Evolutionary conservation across 2,329 filamentous ascomycete species (phyloP), one percentile per base, ranked within the genome.

Genomic region (Claviceps fusiformis): DNA sequence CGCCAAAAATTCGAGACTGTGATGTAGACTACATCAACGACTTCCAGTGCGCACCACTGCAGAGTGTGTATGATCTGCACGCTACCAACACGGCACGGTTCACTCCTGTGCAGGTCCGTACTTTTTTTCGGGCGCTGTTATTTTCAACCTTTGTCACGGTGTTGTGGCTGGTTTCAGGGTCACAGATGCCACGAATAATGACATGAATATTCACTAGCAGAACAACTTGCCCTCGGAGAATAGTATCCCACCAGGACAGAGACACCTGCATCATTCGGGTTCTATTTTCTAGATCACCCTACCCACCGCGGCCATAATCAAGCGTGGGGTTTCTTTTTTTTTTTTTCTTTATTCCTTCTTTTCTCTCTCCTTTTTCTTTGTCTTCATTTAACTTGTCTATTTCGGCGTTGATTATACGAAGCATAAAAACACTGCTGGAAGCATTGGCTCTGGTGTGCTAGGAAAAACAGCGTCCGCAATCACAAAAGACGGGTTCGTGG

Each of bases 1-100:
- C 74, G 39, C 78, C 78, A 24, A 85, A 85, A 66, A 67, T 75
- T 17, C 78, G 82, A 46, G 79, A 83, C 11, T 77, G 76, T 43
- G 82, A 85, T 58, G 62, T 85, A 50, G 70, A 76, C 19, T 85
- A 83, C 63, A 77, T 85, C 57, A 70, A 67, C 45, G 65, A 69
- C 37, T 82, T 83, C 59, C 65, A 77, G 8, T 60, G 65, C n/a
- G 66, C 67, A 43, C 64, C 73, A 29, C 67, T 75, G 13, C 59
- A 58, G 24, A 44, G 33, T 17, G 27, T 55, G 24, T 53, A 53
- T 19, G 19, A 47, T 55, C 9, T 52, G 55, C 6, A 61, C 48
- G 13, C 44, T 46, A 3, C 58, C 1, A 48, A 59, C 4, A 45
- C 54, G 24, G 41, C 55, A 7, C 59, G 51, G n/a, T 58, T 59